Conservation (phyloP, 495 filamentous ascomycete genomes). For the Letharia lupina region DNA sequence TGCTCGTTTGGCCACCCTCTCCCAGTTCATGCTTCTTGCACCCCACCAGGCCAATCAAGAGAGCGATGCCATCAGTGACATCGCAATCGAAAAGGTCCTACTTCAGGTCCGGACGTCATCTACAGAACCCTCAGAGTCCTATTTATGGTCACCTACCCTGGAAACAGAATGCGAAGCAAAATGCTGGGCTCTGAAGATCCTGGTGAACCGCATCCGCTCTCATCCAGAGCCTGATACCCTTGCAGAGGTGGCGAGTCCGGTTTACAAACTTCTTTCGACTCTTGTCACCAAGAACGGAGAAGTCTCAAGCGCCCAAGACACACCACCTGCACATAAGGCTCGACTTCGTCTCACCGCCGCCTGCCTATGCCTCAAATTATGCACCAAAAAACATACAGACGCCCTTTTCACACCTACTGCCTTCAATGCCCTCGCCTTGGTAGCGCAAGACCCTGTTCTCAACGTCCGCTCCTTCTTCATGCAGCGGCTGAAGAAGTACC, state of each 20-base stretch:
- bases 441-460: slow-evolving; percentile 67
- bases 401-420: slow-evolving; percentile 57
- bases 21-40: slow-evolving; percentile 73
- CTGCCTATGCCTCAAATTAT: slow-evolving; percentile 76
- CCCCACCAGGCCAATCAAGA: slow-evolving; percentile 63
- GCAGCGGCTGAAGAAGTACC: slow-evolving; percentile 77
- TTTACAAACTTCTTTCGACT: slow-evolving; percentile 69
- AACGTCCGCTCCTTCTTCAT: slow-evolving; percentile 72
- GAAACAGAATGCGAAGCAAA: slow-evolving; percentile 82
- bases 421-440: slow-evolving; percentile 72
- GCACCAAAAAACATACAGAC: slow-evolving; percentile 63
- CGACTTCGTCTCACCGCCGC: slow-evolving; percentile 75
- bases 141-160: slow-evolving; percentile 62
- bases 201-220: slow-evolving; percentile 78
- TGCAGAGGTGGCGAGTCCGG: slow-evolving; percentile 50
- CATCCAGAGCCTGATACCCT: slow-evolving; percentile 44
- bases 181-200: slow-evolving; percentile 75
- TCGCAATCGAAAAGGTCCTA: slow-evolving; percentile 68
- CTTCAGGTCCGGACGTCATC: slow-evolving; percentile 54
- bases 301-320: slow-evolving; percentile 61
- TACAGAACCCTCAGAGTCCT: slow-evolving; percentile 36
- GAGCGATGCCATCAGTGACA: slow-evolving; percentile 66
- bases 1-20: slow-evolving; percentile 73
- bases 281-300: slow-evolving; percentile 70
- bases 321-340: slow-evolving; percentile 63